A percentile compares a stretch with the other conserved stretches of the same genome.
These are phyloP conservation scores for Panicum virgatum DNA, from an alignment of 202 grass and related monocot genomes.

Conservation along the genomic window DNA sequence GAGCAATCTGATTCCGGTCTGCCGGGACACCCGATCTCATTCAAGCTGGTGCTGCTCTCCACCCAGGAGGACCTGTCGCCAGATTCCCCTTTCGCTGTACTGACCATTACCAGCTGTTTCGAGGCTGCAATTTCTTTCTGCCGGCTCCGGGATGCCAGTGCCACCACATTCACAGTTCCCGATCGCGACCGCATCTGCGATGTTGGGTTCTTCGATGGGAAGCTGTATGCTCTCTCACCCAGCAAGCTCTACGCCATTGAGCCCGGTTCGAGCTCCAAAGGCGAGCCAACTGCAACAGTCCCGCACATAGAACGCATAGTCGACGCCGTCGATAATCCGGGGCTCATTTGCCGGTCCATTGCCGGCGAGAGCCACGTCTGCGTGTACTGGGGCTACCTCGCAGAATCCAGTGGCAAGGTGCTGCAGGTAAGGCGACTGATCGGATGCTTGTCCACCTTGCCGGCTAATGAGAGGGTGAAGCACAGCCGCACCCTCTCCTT, in stretches of 20 bases:
- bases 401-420: not conserved
- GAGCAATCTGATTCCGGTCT: too few relatives aligned
- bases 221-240: not conserved
- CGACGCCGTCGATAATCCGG: not conserved
- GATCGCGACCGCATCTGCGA: too few relatives aligned
- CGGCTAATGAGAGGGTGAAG: too few relatives aligned
- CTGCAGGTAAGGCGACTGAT: not conserved
- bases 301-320: not conserved
- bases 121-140: too few relatives aligned
- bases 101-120: too few relatives aligned
- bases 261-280: not conserved
- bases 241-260: not conserved
- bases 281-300: not conserved
- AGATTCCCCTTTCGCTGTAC: too few relatives aligned
- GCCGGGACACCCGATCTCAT: too few relatives aligned
- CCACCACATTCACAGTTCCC: not conserved
- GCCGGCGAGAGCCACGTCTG: not conserved
- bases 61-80: not conserved
- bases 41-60: not conserved
- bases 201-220: not conserved
- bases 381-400: not conserved
- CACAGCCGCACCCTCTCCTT: not conserved
- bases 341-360: not conserved
- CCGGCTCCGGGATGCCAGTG: too few relatives aligned
- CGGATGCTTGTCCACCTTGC: not conserved